phyloP scores from a whole-genome alignment of 2,329 filamentous ascomycete species.

The Rhynchosporium secalis region DNA sequence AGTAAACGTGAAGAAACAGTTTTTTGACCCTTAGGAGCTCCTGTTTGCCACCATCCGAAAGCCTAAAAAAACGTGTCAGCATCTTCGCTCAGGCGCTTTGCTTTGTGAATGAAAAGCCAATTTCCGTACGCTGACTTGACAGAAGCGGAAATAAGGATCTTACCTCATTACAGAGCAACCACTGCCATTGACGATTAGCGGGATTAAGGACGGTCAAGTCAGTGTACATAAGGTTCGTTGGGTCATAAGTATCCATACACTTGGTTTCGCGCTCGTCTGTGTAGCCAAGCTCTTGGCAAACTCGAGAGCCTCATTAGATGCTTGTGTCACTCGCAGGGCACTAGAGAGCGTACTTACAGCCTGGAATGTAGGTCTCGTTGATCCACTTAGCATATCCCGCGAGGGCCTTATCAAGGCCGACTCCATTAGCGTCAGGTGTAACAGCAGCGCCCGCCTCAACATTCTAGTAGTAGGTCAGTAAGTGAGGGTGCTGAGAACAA shows the following conservation, averaged over 20 bases:
- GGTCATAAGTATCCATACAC: slow-evolving; percentile 57
- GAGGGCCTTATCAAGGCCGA: slow-evolving; percentile 54
- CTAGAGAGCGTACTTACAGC: slow-evolving; percentile 43
- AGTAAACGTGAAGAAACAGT: slow-evolving; percentile 55
- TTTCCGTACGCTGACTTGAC: too few relatives aligned
- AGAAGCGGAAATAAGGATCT: too few relatives aligned
- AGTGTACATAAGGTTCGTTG: slow-evolving; percentile 50
- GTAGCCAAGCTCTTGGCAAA: slow-evolving; percentile 51
- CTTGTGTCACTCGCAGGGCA: neutral
- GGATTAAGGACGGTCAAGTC: slow-evolving; percentile 50
- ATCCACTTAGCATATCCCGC: slow-evolving; percentile 56
- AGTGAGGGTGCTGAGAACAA: neutral
- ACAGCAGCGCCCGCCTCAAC: slow-evolving; percentile 39
- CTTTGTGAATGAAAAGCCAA: too few relatives aligned
- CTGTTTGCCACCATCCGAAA: slow-evolving; percentile 56
- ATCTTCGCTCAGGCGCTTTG: too few relatives aligned
- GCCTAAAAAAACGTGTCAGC: too few relatives aligned
- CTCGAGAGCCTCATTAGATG: slow-evolving; percentile 33
- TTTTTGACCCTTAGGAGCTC: slow-evolving; percentile 47
- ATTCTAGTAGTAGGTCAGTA: slow-evolving; percentile 26
- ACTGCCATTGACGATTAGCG: slow-evolving; percentile 55
- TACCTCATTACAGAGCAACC: slow-evolving; percentile 63
- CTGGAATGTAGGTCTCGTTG: slow-evolving; percentile 48
- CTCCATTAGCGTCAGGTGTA: slow-evolving; percentile 45
- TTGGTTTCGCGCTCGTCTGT: slow-evolving; percentile 44